Percentiles rank a stretch among this genome's conserved stretches.
phyloP scores from a whole-genome alignment of 2,329 filamentous ascomycete genomes.

The Graphiopsis chlorocephala region DNA sequence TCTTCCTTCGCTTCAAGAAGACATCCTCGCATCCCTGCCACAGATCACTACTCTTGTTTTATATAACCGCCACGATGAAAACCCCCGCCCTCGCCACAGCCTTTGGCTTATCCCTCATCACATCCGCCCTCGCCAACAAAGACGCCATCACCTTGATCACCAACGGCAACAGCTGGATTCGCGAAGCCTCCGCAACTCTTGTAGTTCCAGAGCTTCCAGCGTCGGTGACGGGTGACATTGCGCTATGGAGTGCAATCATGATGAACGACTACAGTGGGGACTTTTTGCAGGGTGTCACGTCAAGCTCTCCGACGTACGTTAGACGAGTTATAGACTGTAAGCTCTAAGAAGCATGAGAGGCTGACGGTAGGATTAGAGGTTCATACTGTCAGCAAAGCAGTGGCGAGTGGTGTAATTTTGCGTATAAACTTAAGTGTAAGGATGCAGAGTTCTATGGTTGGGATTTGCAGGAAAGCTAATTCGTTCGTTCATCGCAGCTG shows the following conservation, averaged over 20 bases:
- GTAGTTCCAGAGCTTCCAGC: not conserved
- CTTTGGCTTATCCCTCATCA: not conserved
- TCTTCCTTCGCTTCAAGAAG: not conserved
- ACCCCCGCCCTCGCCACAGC: not conserved
- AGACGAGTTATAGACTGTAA: not conserved
- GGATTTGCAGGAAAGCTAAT: not conserved
- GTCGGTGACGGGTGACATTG: not conserved
- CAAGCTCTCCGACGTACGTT: not conserved
- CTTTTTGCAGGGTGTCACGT: constrained; percentile 1
- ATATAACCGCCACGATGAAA: not conserved
- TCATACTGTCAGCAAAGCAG: not conserved
- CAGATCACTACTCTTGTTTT: not conserved
- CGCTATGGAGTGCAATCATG: constrained; percentile 3
- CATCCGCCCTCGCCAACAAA: not conserved
- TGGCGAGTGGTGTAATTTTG: not conserved
- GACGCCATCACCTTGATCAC: not conserved
- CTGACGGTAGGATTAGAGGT: not conserved
- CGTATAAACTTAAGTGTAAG: not conserved
- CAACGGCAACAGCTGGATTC: not conserved
- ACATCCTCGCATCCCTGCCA: not conserved
- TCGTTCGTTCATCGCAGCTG: not conserved
- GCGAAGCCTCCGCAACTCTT: not conserved
- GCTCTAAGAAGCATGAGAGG: not conserved
- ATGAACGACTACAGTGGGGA: not conserved
- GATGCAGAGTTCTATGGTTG: too few relatives aligned